phyloP scores from a whole-genome alignment of 73 alveolate genomes.

The Tetrahymena thermophila region DNA sequence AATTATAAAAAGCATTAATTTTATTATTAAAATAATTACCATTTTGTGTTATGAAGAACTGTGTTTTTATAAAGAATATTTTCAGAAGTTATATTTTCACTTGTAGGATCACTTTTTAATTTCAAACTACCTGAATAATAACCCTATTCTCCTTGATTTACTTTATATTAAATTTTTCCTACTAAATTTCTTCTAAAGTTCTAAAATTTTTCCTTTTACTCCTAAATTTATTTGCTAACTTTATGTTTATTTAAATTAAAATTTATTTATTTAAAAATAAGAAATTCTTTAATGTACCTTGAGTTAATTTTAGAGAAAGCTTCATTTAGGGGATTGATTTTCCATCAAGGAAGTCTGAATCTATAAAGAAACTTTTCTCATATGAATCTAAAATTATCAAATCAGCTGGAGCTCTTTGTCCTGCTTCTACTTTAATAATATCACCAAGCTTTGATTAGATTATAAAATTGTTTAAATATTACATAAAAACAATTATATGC shows the following conservation, averaged over 20 bases:
- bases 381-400: background rate
- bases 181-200: background rate
- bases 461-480: too few species aligned
- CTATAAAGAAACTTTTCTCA: background rate
- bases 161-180: background rate
- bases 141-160: background rate
- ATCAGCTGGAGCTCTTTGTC: background rate
- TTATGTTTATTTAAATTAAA: too few species aligned
- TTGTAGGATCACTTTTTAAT: background rate
- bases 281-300: background rate
- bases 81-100: background rate
- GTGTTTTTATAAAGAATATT: background rate
- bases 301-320: background rate
- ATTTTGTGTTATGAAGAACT: background rate
- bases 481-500: too few species aligned
- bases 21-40: background rate
- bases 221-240: background rate
- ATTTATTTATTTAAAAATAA: background rate
- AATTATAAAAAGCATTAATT: too few species aligned
- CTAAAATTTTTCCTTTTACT: background rate
- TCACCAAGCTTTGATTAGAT: background rate
- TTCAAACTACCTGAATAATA: background rate
- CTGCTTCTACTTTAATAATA: background rate
- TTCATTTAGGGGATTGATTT: background rate
- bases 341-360: background rate